Base-by-base conservation (phyloP, 176 grass and related monocot species). In the Canna indica region DNA sequence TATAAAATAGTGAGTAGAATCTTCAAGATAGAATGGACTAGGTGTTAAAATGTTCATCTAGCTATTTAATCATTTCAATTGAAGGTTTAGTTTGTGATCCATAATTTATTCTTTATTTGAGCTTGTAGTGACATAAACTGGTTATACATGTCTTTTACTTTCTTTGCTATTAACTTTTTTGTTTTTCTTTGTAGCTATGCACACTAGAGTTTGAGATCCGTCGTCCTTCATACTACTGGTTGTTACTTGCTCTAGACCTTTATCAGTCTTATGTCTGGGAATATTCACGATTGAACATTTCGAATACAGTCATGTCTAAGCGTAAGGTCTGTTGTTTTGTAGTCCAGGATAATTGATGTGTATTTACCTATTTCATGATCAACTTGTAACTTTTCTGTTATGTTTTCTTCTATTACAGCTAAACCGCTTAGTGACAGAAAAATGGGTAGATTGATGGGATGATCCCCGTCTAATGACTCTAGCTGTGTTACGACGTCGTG, bases 401-500 rank as follows among this genome's bases (percentile, higher is more conserved):
- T 26, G 36, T 25, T 47, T 62, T 73, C 11, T 76, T 64, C 47
- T 69, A 50, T 33, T 52, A 41, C 76, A 93, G 94, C 81, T 99
- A 78, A 99, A 99, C 36, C 83, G 82, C 33, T 78, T 99, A 75
- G 94, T 99, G 42, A 99, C 86, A 41, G 86, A 93, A 65, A 99
- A 99, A 74, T 99, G 86, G 88, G 94, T 99, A 27, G 94, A 93
- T 80, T 86, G 88, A 42, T 99, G 94, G 94, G 89, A 99, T 83
- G 94, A 99, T 79, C 94, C 94, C 73, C 86, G 94, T 61, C 69
- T 99, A 77, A 71, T 99, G 84, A 99, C 94, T 12, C 71, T 92
- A 73, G 88, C 94, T 47, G 94, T 89, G 67, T 83, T 99, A 41
- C 77, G 86, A 11, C 81, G 89, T 32, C 86, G 88, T 46, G 94